A percentile compares a stretch with the other conserved stretches of the same genome.
Evolutionary conservation across 306 rosid genomes (phyloP).

Genomic region (Vigna radiata): DNA sequence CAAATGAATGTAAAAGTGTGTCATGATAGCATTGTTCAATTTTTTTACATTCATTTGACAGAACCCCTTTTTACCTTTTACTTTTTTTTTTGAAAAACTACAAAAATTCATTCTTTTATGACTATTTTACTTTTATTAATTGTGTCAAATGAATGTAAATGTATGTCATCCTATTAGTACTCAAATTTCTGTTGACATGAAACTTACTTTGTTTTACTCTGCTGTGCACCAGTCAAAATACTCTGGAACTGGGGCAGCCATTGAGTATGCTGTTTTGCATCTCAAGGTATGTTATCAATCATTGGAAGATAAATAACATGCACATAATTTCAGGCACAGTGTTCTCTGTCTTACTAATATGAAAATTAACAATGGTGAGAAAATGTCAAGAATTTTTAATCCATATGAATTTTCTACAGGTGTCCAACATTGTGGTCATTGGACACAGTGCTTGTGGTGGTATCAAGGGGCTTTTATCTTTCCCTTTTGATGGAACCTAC

Average conservation of each 20-base stretch:
- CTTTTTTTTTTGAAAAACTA: no score
- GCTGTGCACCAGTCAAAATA: conserved; percentile 56
- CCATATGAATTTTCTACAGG: conserved; percentile 50
- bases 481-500: conserved; percentile 67
- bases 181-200: background rate
- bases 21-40: no score
- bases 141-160: no score
- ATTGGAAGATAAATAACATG: conserved; percentile 1
- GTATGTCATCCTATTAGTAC: no score
- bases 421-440: conserved; percentile 69
- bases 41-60: no score
- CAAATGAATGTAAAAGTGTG: no score
- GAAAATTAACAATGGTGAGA: background rate
- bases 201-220: conserved; percentile 13
- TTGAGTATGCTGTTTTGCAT: conserved; percentile 88
- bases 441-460: conserved; percentile 98
- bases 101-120: no score
- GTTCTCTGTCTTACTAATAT: background rate
- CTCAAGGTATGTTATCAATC: conserved; percentile 75
- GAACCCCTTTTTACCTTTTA: no score
- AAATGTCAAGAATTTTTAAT: background rate
- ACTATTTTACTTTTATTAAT: no score
- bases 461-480: conserved; percentile 81
- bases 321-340: background rate
- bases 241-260: conserved; percentile 80